Conservation (phyloP, 2,329 filamentous ascomycete species). For the Cytospora leucostoma region DNA sequence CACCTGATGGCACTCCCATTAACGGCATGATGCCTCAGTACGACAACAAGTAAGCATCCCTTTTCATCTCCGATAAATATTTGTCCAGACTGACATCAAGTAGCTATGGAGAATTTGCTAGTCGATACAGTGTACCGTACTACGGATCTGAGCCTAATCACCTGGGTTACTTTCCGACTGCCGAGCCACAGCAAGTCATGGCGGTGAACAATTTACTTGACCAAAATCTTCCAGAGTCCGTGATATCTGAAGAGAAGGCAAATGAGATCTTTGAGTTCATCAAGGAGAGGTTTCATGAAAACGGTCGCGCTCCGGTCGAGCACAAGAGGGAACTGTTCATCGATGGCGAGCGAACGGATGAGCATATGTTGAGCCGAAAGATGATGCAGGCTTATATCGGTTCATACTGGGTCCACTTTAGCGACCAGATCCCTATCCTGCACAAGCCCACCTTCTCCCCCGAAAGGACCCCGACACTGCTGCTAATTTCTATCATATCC, state of each 20-base stretch:
- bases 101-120: constrained; percentile 55
- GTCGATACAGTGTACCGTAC: constrained; percentile 52
- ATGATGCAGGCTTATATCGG: constrained; percentile 97
- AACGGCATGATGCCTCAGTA: constrained; percentile 50
- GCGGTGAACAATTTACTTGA: constrained; percentile 84
- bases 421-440: constrained; percentile 89
- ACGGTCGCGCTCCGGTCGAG: constrained; percentile 70
- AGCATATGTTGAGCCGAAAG: constrained; percentile 74
- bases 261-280: constrained; percentile 83
- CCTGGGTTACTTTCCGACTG: constrained; percentile 58
- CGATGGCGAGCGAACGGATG: constrained; percentile 71
- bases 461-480: constrained; percentile 79
- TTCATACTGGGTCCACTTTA: constrained; percentile 94
- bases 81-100: constrained; percentile 31
- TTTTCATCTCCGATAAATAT: neutral
- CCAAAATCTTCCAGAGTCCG: constrained; percentile 74
- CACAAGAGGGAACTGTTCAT: constrained; percentile 76
- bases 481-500: constrained; percentile 86
- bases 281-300: constrained; percentile 77
- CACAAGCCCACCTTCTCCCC: constrained; percentile 93
- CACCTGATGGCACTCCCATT: constrained; percentile 55
- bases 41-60: constrained; percentile 45
- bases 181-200: constrained; percentile 76
- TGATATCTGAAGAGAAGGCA: constrained; percentile 85
- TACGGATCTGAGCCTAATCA: constrained; percentile 49